Evolutionary conservation across 179 eudicot species (phyloP), one percentile per base, ranked within the genome.

Genomic region (Carnegiea gigantea): DNA sequence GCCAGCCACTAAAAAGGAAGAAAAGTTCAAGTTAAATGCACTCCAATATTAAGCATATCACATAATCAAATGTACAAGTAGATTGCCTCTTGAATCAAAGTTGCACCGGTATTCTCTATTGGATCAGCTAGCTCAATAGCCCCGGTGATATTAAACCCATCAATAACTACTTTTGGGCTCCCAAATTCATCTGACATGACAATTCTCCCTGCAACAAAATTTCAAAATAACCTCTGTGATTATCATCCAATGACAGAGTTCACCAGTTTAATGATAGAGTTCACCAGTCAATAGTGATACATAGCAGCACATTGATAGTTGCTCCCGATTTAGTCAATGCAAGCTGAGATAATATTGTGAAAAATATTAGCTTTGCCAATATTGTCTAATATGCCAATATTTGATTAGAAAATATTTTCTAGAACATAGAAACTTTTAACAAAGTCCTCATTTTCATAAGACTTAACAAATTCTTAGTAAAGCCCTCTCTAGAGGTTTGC

Each of bases 61-160:
- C 4, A 48, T 38, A 2, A 28, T 36, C 11, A 36, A 24, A 30
- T 20, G n/a, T 73, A 13, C 5, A 78, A 28, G 13, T 44, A 44
- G 48, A 90, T 49, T 62, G 93, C 98, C 99, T 95, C 99, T 43
- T 97, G 89, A 62, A 95, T 95, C 38, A 95, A 87, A 83, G 99
- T 95, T 53, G 99, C 99, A 78, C 99, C 99, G 48, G 99, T 97
- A 84, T 95, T 95, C 82, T 95, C 99, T 98, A 95, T 95, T 12
- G 99, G 84, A 89, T 95, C 94, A n/a, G 99, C 89, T 33, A 95
- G 80, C 86, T 94, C 99, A 83, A 95, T 95, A 81, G 99, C 99
- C 48, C 99, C 88, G 43, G 99, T 98, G 82, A 95, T 95, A 30
- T 98, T 95, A 70, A 95, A 97, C 40, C 98, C 99, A 79, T 95